phyloP scores from a whole-genome alignment of 257 asterid genomes.

The Ehretia macrophylla region DNA sequence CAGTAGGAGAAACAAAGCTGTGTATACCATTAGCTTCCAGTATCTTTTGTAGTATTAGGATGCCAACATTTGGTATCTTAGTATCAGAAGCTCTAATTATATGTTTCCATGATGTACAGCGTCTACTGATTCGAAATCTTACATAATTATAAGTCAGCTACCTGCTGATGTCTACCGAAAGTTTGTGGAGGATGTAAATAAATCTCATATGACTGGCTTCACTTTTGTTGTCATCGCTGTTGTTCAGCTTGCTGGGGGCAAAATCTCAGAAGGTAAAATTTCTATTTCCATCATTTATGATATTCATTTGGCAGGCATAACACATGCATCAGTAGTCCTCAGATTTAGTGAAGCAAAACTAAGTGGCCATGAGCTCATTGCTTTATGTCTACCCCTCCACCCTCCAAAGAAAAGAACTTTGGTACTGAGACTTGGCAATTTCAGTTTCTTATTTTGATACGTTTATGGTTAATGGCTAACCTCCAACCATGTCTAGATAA shows the following conservation, averaged over 20 bases:
- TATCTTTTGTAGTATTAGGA: too few relatives aligned
- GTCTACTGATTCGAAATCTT: conserved; percentile 67
- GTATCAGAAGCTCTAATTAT: not conserved
- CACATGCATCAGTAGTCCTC: not conserved
- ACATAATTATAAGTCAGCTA: conserved; percentile 60
- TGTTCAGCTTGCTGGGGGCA: conserved; percentile 76
- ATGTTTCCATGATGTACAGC: conserved; percentile 36
- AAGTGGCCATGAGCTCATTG: too few relatives aligned
- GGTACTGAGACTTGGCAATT: too few relatives aligned
- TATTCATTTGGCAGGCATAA: not conserved
- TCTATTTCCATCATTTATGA: conserved; percentile 7
- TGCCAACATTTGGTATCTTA: not conserved
- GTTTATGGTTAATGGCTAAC: too few relatives aligned
- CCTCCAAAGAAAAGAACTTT: too few relatives aligned
- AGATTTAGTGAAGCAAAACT: too few relatives aligned
- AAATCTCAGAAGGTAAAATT: conserved; percentile 65
- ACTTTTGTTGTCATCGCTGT: conserved; percentile 65
- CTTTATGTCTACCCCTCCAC: too few relatives aligned
- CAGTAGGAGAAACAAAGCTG: too few relatives aligned
- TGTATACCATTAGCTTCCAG: too few relatives aligned
- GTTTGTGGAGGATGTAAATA: conserved; percentile 59
- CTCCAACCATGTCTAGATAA: too few relatives aligned
- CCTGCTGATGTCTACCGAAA: conserved; percentile 56
- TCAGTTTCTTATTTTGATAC: too few relatives aligned
- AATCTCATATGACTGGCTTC: conserved; percentile 58